phyloP scores from a whole-genome alignment of 1,284 basidiomycete species.

The Apiotrichum mycotoxinovorans region DNA sequence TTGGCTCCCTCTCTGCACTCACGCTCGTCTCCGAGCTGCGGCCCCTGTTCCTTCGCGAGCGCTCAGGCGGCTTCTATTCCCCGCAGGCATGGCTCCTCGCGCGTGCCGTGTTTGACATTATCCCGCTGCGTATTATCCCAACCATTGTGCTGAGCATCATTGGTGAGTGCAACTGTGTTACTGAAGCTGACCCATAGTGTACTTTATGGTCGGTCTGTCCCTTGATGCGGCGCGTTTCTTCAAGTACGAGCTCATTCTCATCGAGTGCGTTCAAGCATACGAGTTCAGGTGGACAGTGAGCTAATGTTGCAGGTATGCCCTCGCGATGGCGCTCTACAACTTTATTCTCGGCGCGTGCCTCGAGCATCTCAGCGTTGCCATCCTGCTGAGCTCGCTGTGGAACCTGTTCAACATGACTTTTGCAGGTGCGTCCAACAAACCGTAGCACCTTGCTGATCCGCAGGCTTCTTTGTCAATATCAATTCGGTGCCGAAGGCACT shows the following conservation, averaged over 20 bases:
- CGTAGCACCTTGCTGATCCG: conserved; percentile 54
- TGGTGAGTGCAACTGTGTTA: not conserved
- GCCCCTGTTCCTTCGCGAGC: conserved; percentile 78
- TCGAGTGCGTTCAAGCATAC: conserved; percentile 54
- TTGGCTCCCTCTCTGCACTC: conserved; percentile 78
- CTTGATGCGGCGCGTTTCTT: conserved; percentile 65
- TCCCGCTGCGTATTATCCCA: conserved; percentile 90
- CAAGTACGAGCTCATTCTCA: conserved; percentile 74
- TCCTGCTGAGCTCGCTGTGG: conserved; percentile 65
- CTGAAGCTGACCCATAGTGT: conserved; percentile 54
- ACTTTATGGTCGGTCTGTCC: conserved; percentile 82
- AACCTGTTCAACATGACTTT: conserved; percentile 75
- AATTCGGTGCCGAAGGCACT: conserved; percentile 70
- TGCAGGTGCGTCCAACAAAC: conserved; percentile 44
- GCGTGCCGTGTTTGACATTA: conserved; percentile 94
- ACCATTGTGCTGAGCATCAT: conserved; percentile 91
- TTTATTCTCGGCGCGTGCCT: conserved; percentile 78
- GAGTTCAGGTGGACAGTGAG: not conserved
- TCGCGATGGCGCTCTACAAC: conserved; percentile 86
- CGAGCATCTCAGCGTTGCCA: conserved; percentile 79
- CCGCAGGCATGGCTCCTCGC: conserved; percentile 69
- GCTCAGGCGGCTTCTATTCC: conserved; percentile 64
- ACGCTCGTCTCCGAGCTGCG: conserved; percentile 78
- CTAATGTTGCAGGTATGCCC: conserved; percentile 54
- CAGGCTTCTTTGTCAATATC: conserved; percentile 71